Evolutionary conservation across 148 eudicot genomes (phyloP).

Genomic region (Camellia japonica): DNA sequence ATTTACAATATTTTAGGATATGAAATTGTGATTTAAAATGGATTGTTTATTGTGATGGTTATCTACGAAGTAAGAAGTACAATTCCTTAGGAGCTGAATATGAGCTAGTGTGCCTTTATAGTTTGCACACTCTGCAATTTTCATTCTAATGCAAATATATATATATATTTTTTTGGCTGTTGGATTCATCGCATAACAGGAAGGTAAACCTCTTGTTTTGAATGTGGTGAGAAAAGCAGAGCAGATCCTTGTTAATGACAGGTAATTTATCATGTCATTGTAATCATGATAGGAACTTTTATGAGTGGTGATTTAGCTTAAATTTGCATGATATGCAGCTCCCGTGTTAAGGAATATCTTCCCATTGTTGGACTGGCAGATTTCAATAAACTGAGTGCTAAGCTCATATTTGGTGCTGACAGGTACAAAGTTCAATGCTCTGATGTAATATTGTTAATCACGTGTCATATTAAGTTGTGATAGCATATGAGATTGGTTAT

Average conservation of each 20-base stretch:
- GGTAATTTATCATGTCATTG: slow-evolving; percentile 32
- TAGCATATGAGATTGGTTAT: background rate
- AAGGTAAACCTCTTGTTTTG: slow-evolving; percentile 97
- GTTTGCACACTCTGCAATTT: too few species aligned
- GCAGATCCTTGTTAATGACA: slow-evolving; percentile 72
- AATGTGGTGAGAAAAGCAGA: slow-evolving; percentile 92
- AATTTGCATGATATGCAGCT: slow-evolving; percentile 35
- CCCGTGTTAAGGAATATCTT: slow-evolving; percentile 91
- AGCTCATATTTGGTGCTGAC: slow-evolving; percentile 88
- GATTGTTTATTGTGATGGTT: background rate
- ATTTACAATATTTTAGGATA: background rate
- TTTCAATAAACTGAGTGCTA: slow-evolving; percentile 93
- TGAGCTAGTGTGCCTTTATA: background rate
- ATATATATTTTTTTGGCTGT: background rate
- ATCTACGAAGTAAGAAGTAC: background rate
- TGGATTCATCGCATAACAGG: slow-evolving; percentile 42
- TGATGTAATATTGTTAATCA: background rate
- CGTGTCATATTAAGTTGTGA: background rate
- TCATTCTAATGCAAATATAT: background rate
- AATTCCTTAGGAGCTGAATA: background rate
- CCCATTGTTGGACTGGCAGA: slow-evolving; percentile 92
- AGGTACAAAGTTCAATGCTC: slow-evolving; percentile 41
- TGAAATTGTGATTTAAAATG: background rate
- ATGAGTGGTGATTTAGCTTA: background rate
- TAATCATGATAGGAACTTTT: background rate